A percentile compares a stretch with the other conserved stretches of the same genome.
Conservation (phyloP, 2,329 filamentous ascomycete species). For the Neoarthrinium moseri region DNA sequence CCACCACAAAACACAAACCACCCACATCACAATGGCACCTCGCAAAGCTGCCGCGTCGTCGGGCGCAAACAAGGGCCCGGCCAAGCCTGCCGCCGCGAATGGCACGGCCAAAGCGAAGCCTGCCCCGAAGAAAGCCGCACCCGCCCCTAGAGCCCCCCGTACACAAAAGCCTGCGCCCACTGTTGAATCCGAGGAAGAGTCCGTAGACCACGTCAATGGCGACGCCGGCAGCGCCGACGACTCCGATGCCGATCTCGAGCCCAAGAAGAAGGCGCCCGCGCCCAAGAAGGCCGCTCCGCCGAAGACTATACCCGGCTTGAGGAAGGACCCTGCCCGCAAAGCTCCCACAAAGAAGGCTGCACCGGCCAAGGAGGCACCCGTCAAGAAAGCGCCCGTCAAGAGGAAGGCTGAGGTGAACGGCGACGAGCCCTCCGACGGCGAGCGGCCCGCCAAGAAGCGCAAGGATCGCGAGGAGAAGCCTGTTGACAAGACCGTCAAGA, state of each 20-base stretch:
- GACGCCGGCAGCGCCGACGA: conserved; percentile 14
- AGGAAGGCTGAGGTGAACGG: conserved; percentile 15
- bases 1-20: no score
- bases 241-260: conserved; percentile 17
- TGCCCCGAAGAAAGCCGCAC: conserved; percentile 8
- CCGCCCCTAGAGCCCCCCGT: conserved; percentile 7
- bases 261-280: conserved; percentile 7
- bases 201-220: background rate
- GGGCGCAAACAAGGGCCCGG: conserved; percentile 14
- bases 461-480: conserved; percentile 20
- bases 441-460: conserved; percentile 11
- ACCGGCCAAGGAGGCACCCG: conserved; percentile 13
- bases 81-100: conserved; percentile 9
- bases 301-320: conserved; percentile 4
- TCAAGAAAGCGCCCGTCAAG: conserved; percentile 15
- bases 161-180: conserved; percentile 1
- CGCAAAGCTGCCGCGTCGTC: conserved; percentile 10
- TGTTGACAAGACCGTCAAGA: conserved; percentile 13
- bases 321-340: background rate
- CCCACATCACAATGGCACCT: conserved; percentile 17
- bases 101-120: conserved; percentile 15
- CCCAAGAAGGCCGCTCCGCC: conserved; percentile 7
- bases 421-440: conserved; percentile 4
- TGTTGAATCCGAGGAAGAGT: background rate
- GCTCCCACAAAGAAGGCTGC: conserved; percentile 13